phyloP scores from a whole-genome alignment of 495 filamentous ascomycete species.

The Achaetomiella virescens region DNA sequence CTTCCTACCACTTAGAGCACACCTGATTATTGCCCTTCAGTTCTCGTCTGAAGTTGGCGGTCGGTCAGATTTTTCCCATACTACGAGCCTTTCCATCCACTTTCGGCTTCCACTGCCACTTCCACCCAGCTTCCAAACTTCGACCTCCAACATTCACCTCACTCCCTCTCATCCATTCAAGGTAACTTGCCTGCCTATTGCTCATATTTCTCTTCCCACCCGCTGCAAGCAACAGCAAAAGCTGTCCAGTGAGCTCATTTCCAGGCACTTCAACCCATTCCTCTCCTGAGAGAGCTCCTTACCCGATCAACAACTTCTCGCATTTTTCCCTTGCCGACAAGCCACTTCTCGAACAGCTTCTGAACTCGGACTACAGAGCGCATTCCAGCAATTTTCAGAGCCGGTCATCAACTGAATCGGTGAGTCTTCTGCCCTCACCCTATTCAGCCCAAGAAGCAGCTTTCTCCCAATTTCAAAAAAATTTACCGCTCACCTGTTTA shows the following conservation, averaged over 20 bases:
- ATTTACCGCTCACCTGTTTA: too few relatives aligned
- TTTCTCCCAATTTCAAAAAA: too few relatives aligned
- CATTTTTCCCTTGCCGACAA: neutral
- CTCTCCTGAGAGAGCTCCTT: neutral
- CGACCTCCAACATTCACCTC: too few relatives aligned
- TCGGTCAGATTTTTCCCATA: neutral
- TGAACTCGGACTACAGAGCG: too few relatives aligned
- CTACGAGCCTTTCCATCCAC: neutral
- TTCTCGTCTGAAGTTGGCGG: neutral
- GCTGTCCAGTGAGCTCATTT: neutral
- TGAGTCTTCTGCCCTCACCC: too few relatives aligned
- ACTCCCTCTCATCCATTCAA: neutral
- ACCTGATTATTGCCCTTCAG: neutral
- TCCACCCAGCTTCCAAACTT: neutral
- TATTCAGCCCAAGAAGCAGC: too few relatives aligned
- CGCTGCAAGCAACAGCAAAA: neutral
- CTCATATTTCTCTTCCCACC: neutral
- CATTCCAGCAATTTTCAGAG: too few relatives aligned
- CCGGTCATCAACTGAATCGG: too few relatives aligned
- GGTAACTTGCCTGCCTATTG: neutral
- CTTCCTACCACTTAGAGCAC: neutral
- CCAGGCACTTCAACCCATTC: neutral
- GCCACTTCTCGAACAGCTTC: too few relatives aligned
- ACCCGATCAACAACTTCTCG: neutral
- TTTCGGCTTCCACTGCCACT: conserved; percentile 1